Evolutionary conservation across 2,329 filamentous ascomycete species (phyloP), one percentile per base, ranked within the genome.

Genomic region (Penicillium sclerotiorum): DNA sequence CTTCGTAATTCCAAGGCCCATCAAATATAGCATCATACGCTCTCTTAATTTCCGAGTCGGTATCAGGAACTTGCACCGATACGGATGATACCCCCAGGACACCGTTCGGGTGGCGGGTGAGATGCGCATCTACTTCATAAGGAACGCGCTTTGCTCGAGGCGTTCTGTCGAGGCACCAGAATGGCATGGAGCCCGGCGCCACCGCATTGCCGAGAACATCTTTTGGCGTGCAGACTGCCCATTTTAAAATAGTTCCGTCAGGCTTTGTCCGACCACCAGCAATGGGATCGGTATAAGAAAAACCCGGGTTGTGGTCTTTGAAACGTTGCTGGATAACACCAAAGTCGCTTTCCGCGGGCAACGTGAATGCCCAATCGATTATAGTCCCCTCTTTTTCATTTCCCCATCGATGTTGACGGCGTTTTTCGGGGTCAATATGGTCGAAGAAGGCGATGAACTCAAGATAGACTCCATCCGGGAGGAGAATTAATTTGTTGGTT

Each of bases 361-460:
- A 41, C 11, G 57, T 59, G 44, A 59, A 56, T 5, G 57, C 57
- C 57, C 57, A 59, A 36, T 59, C 57, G 13, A 59, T 52, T 11
- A 59, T 50, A 1, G 43, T 58, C 30, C 47, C 45, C 39, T 57
- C 57, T 20, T 32, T 51, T 7, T 51, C 45, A 1, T 56, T 56
- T 32, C 57, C 57, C 57, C 57, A 59, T 21, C 57, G 57, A 50
- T 59, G 57, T 1, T 45, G 28, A 2, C 45, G 46, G n/a, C 57
- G 55, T 30, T 12, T 38, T 17, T 56, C 50, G 5, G 57, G 55
- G 22, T 57, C 52, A n/a, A 47, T 22, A 6, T 56, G n/a, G 13
- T 57, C 55, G 13, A 57, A 59, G 38, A 59, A 59, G 13, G 57
- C 57, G 13, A 59, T 59, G 13, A 59, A 45, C 27, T 59, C 57